These are phyloP conservation scores for Leccinum pachyderme DNA, from an alignment of 1,284 basidiomycete species.

Conservation along the genomic window DNA sequence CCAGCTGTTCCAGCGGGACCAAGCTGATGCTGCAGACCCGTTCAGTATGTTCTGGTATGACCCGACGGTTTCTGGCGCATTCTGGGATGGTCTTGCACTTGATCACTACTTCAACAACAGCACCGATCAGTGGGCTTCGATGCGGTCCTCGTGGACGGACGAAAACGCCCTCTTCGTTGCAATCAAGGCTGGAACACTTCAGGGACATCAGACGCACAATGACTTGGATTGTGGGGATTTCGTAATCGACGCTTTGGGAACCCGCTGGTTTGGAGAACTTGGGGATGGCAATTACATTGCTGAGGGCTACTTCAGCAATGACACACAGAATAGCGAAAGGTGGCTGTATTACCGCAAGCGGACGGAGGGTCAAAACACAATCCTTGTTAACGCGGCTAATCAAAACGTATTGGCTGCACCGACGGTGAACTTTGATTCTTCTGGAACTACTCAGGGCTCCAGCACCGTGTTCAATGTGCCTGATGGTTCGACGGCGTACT, in stretches of 20 bases:
- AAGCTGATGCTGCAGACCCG: slow-evolving; percentile 85
- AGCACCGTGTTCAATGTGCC: slow-evolving; percentile 68
- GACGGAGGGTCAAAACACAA: slow-evolving; percentile 96
- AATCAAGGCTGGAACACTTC: slow-evolving; percentile 81
- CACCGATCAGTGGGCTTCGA: slow-evolving; percentile 83
- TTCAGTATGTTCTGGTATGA: slow-evolving; percentile 99
- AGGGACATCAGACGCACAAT: slow-evolving; percentile 88
- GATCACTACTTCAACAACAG: slow-evolving; percentile 79
- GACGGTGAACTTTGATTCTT: slow-evolving; percentile 49
- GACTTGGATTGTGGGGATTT: slow-evolving; percentile 94
- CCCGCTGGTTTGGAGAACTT: slow-evolving; percentile 94
- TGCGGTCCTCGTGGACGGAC: slow-evolving; percentile 93
- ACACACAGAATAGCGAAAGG: slow-evolving; percentile 63
- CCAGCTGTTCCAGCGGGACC: slow-evolving; percentile 91
- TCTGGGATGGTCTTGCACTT: slow-evolving; percentile 84
- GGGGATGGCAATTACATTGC: slow-evolving; percentile 86
- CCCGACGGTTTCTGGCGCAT: slow-evolving; percentile 78
- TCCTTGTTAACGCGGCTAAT: slow-evolving; percentile 77
- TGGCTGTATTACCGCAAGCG: slow-evolving; percentile 96
- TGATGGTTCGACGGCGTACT: slow-evolving; percentile 79
- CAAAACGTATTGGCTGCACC: slow-evolving; percentile 80
- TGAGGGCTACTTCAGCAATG: slow-evolving; percentile 68
- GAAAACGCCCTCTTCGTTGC: slow-evolving; percentile 80
- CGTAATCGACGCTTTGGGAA: slow-evolving; percentile 91
- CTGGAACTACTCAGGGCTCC: slow-evolving; percentile 75